A percentile compares a stretch with the other conserved stretches of the same genome.
phyloP scores from a whole-genome alignment of 176 grass and related monocot genomes.

The Neostapfia colusana region DNA sequence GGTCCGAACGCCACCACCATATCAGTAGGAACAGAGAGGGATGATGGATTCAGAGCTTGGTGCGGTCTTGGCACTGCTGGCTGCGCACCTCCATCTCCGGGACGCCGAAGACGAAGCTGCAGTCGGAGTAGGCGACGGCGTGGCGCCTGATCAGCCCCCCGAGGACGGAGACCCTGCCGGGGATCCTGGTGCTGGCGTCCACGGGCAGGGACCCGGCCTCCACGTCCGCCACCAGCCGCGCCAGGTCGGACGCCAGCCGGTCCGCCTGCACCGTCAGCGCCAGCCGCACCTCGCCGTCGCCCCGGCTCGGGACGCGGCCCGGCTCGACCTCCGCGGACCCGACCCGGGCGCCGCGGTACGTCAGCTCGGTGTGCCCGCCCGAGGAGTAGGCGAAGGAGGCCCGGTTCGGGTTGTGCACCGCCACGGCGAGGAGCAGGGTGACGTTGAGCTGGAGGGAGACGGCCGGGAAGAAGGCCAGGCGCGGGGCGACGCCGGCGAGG shows the following conservation, averaged over 20 bases:
- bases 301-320: constrained; percentile 44
- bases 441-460: constrained; percentile 42
- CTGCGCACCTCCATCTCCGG: neutral
- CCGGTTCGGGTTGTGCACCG: constrained; percentile 59
- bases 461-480: constrained; percentile 35
- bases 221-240: constrained; percentile 36
- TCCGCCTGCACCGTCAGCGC: constrained; percentile 59
- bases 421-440: constrained; percentile 47
- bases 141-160: constrained; percentile 68
- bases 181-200: constrained; percentile 48
- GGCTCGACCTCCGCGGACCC: constrained; percentile 55
- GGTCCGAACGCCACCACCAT: too few relatives aligned
- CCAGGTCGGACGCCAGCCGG: constrained; percentile 1
- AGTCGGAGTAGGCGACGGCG: constrained; percentile 50
- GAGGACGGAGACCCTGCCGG: constrained; percentile 51
- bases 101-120: constrained; percentile 17
- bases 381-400: constrained; percentile 44
- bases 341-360: constrained; percentile 43
- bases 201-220: constrained; percentile 38
- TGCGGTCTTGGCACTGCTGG: neutral
- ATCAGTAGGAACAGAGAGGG: neutral
- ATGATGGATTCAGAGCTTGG: neutral
- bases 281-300: constrained; percentile 37
- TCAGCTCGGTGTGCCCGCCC: constrained; percentile 36
- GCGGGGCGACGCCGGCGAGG: constrained; percentile 39